Percentiles rank a stretch among this genome's conserved stretches.
Evolutionary conservation across 116 monocot species (phyloP).

Genomic region (Posidonia oceanica): DNA sequence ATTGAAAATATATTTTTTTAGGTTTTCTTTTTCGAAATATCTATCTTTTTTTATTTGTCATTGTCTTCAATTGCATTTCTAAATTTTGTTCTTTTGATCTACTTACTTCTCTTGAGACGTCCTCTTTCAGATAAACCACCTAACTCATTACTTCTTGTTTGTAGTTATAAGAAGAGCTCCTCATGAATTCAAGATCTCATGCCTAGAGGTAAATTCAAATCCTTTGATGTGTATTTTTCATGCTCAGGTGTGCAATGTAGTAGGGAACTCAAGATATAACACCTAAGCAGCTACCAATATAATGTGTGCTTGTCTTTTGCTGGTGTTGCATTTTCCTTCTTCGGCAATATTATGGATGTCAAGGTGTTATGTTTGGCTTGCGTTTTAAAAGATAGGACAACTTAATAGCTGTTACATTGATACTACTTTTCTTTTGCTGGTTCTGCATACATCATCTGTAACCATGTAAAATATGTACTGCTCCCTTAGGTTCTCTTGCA

Average conservation of each 20-base stretch:
- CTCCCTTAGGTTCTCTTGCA: background rate
- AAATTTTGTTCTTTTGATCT: too few relatives aligned
- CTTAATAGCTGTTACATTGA: too few relatives aligned
- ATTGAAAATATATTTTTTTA: too few relatives aligned
- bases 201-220: slow-evolving; percentile 53
- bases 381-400: too few relatives aligned
- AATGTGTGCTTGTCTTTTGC: background rate
- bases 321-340: too few relatives aligned
- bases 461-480: background rate
- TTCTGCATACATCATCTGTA: background rate
- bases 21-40: too few relatives aligned
- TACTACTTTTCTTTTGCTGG: background rate
- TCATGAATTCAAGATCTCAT: slow-evolving; percentile 93
- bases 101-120: background rate
- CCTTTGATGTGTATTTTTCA: background rate
- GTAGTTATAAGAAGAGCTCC: slow-evolving; percentile 90
- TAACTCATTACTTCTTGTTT: slow-evolving; percentile 10
- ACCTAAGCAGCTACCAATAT: background rate
- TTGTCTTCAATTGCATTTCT: background rate
- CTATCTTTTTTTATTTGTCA: background rate
- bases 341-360: too few relatives aligned
- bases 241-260: background rate
- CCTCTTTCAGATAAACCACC: background rate
- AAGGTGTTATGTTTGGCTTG: too few relatives aligned
- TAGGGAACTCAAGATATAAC: background rate